Conservation (phyloP, 805 yeast species). For the Kuraishia capsulata region DNA sequence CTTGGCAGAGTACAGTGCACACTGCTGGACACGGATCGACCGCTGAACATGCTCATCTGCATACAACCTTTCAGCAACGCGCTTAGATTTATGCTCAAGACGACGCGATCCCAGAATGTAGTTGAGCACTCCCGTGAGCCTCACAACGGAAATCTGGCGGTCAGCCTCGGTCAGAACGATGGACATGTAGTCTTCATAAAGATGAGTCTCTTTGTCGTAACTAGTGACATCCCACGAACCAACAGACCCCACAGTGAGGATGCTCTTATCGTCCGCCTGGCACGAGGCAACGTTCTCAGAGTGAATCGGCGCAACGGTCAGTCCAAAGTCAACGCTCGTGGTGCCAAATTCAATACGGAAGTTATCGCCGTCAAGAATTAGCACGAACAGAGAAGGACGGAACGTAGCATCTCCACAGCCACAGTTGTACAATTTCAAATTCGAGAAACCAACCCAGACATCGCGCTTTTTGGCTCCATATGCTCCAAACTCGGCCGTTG, state of each 20-base stretch:
- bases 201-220: background rate
- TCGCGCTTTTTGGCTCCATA: conserved; percentile 9
- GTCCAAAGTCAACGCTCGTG: conserved; percentile 23
- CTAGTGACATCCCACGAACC: conserved; percentile 27
- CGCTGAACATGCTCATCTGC: background rate
- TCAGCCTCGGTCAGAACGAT: conserved; percentile 28
- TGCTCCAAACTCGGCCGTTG: conserved; percentile 5
- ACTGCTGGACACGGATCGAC: background rate
- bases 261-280: conserved; percentile 9
- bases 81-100: background rate
- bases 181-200: conserved; percentile 24
- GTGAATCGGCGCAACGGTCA: conserved; percentile 21
- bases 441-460: conserved; percentile 29
- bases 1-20: background rate
- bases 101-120: conserved; percentile 3
- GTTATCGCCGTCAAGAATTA: conserved; percentile 9
- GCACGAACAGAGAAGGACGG: conserved; percentile 26
- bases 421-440: conserved; percentile 27
- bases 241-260: conserved; percentile 23
- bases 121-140: conserved; percentile 23
- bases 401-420: conserved; percentile 30
- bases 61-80: background rate
- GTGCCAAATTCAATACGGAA: conserved; percentile 21
- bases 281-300: conserved; percentile 37
- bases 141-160: conserved; percentile 23